Percentiles rank a stretch among this genome's conserved stretches.
phyloP scores from a whole-genome alignment of 495 filamentous ascomycete genomes.

The Mytilinidion resinicola region DNA sequence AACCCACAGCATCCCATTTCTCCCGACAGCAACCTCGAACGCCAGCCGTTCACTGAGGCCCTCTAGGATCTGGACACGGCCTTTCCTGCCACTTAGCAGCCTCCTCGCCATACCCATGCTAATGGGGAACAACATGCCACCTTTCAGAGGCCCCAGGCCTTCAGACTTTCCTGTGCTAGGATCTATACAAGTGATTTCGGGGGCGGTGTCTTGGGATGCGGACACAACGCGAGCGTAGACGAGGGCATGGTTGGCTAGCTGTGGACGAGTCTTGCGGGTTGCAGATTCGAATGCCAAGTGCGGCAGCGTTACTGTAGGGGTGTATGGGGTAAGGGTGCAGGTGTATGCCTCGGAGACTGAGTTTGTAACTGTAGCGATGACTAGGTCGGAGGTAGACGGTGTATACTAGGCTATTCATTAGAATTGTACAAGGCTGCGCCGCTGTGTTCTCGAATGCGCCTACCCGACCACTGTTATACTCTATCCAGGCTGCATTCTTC shows the following conservation, averaged over 20 bases:
- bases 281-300: conserved; percentile 87
- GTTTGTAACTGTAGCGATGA: conserved; percentile 78
- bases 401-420: conserved; percentile 54
- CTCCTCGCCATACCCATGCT: conserved; percentile 74
- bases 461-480: conserved; percentile 61
- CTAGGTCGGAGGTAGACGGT: conserved; percentile 67
- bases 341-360: conserved; percentile 70
- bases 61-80: conserved; percentile 66
- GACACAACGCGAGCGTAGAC: conserved; percentile 79
- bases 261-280: conserved; percentile 83
- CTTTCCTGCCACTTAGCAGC: conserved; percentile 58
- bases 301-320: conserved; percentile 67
- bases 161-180: conserved; percentile 81
- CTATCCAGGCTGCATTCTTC: conserved; percentile 76
- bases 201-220: conserved; percentile 73
- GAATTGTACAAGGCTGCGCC: not conserved
- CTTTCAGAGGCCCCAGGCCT: conserved; percentile 76
- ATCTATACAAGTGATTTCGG: conserved; percentile 84
- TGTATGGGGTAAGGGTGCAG: conserved; percentile 62
- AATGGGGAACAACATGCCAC: conserved; percentile 81
- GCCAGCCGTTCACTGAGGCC: conserved; percentile 67
- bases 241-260: conserved; percentile 62
- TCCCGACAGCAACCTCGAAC: conserved; percentile 91
- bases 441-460: conserved; percentile 3
- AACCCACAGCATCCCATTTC: conserved; percentile 92